Conservation (phyloP, 2,329 filamentous ascomycete genomes). For the Purpureocillium takamizusanense region DNA sequence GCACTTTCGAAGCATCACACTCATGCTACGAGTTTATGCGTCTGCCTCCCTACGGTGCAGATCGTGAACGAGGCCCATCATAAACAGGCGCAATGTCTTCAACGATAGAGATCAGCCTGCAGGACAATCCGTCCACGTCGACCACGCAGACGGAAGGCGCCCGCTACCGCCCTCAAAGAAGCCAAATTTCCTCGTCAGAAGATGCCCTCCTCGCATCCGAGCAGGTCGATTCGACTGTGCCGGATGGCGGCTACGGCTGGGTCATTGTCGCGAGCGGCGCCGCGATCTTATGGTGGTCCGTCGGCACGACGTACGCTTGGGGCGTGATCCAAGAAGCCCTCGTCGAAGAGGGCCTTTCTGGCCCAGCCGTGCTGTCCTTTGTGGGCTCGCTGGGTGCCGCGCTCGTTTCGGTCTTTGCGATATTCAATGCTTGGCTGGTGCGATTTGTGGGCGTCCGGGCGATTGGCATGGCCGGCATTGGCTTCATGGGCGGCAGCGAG, state of each 20-base stretch:
- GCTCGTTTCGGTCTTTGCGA: slow-evolving; percentile 39
- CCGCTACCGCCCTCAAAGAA: too few relatives aligned
- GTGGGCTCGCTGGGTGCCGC: slow-evolving; percentile 45
- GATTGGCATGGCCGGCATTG: slow-evolving; percentile 38
- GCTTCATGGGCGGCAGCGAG: slow-evolving; percentile 38
- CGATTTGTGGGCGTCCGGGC: slow-evolving; percentile 35
- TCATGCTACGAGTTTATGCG: too few relatives aligned
- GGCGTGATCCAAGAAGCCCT: slow-evolving; percentile 51
- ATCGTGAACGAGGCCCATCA: too few relatives aligned
- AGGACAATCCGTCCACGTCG: too few relatives aligned
- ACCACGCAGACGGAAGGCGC: too few relatives aligned
- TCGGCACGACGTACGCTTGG: slow-evolving; percentile 49
- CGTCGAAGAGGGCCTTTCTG: slow-evolving; percentile 35
- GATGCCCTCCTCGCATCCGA: too few relatives aligned
- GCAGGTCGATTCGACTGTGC: slow-evolving; percentile 32
- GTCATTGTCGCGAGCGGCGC: slow-evolving; percentile 41
- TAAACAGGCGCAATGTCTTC: too few relatives aligned
- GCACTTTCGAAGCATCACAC: too few relatives aligned
- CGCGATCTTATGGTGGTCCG: slow-evolving; percentile 45
- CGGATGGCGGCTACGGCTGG: slow-evolving; percentile 50
- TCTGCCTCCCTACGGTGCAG: too few relatives aligned
- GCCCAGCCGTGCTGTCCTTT: slow-evolving; percentile 46
- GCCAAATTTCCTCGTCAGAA: too few relatives aligned
- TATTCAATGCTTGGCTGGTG: slow-evolving; percentile 43
- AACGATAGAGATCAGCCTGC: too few relatives aligned